Evolutionary conservation across 441 rosid genomes (phyloP), one percentile per base, ranked within the genome.

Genomic region (Cnidoscolus chayamansa): DNA sequence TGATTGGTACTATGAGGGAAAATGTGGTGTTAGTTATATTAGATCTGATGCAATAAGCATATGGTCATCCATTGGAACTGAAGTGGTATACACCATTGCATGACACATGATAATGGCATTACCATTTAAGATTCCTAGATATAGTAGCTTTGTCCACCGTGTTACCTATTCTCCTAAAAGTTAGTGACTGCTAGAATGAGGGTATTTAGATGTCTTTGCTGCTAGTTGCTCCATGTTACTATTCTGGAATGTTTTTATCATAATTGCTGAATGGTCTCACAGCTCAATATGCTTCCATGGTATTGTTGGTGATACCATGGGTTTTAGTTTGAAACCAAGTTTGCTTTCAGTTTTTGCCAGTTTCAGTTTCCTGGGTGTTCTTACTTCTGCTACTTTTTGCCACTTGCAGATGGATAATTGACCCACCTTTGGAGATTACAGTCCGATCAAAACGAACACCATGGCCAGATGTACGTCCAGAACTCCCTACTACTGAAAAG

Each of bases 381-480:
- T 59, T 54, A 50, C 16, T 37, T 17, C 10, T 25, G 19, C 17
- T 43, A n/a, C 19, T 37, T 70, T 74, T 58, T 75, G 37, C 40
- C 66, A 65, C 40, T 2, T 81, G 59, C 91, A 95, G 98, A 74
- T 95, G 98, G 99, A 79, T 93, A 55, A 88, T 93, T 56, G 96
- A 95, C 77, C 97, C 96, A 48, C 98, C 94, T 17, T 77, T 93
- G 86, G 97, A 93, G 63, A 84, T 93, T 69, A 88, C 97, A 3
- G 90, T 91, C 40, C 92, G 90, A 19, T 85, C 99, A 0, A 95
- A 91, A 81, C 89, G 81, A 49, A 88, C 97, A 12, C 97, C 95
- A 48, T 93, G 99, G 97, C 98, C 96, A 19, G 97, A 95, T 75
- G 77, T 89, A 65, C 97, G 97, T 20, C 97, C 95, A 3, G 99